Evolutionary conservation across 306 rosid genomes (phyloP).

Genomic region (Malus orientalis): DNA sequence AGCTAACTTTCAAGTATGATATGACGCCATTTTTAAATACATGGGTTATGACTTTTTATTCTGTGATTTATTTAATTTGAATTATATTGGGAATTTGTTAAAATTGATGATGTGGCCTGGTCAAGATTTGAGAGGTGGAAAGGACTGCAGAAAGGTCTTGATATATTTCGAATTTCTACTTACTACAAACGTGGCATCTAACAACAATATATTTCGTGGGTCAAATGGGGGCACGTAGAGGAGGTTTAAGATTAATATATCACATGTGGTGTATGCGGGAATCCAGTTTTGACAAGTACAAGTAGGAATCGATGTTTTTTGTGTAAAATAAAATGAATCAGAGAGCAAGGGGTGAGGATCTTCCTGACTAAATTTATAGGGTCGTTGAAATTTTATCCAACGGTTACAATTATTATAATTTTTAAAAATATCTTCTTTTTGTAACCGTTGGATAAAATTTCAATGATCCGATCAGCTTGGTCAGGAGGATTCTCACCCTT

Average conservation of each 20-base stretch:
- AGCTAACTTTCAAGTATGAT: conserved; percentile 27
- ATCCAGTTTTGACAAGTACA: not conserved
- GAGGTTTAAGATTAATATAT: not conserved
- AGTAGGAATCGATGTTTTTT: not conserved
- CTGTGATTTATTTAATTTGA: not conserved
- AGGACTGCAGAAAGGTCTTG: conserved; percentile 26
- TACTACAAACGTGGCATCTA: conserved; percentile 43
- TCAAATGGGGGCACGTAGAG: conserved; percentile 6
- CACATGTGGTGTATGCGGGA: not conserved
- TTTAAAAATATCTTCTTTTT: too few relatives aligned
- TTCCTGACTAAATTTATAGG: too few relatives aligned
- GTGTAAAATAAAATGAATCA: too few relatives aligned
- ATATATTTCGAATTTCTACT: conserved; percentile 14
- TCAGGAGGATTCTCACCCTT: too few relatives aligned
- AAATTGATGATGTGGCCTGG: conserved; percentile 27
- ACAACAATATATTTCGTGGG: not conserved
- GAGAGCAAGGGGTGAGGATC: too few relatives aligned
- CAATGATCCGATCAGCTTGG: too few relatives aligned
- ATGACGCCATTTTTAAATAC: not conserved
- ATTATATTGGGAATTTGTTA: not conserved
- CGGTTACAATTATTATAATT: too few relatives aligned
- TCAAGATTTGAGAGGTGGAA: conserved; percentile 25
- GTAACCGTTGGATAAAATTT: too few relatives aligned
- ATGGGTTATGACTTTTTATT: not conserved
- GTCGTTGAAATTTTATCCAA: too few relatives aligned